Evolutionary conservation across 2,329 filamentous ascomycete genomes (phyloP).

Genomic region (Drechslerella coelobrocha): DNA sequence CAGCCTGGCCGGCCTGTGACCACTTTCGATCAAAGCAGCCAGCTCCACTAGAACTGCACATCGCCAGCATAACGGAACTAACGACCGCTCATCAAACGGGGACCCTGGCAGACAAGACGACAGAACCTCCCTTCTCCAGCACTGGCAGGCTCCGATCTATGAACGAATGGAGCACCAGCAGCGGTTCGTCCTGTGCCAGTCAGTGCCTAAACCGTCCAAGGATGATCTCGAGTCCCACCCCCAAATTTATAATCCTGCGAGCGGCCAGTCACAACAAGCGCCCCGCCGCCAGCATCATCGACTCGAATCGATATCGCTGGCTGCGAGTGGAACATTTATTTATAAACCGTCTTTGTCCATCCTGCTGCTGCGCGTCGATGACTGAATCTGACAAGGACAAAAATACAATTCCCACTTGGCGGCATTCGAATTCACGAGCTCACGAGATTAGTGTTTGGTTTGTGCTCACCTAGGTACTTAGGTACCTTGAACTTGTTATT

Average conservation of each 20-base stretch:
- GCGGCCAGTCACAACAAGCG: too few relatives aligned
- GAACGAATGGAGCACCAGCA: too few relatives aligned
- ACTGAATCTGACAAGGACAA: background rate
- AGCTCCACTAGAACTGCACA: slow-evolving; percentile 6
- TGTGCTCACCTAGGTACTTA: too few relatives aligned
- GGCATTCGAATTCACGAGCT: too few relatives aligned
- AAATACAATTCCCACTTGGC: background rate
- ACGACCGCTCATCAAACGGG: slow-evolving; percentile 18
- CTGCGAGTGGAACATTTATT: background rate
- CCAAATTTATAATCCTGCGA: too few relatives aligned
- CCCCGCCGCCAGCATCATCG: too few relatives aligned
- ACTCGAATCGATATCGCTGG: background rate
- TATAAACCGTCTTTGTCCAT: background rate
- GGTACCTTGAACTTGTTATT: too few relatives aligned
- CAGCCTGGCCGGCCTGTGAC: slow-evolving; percentile 39
- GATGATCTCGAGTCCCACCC: too few relatives aligned
- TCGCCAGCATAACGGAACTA: background rate
- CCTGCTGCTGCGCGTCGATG: background rate
- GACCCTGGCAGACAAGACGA: background rate
- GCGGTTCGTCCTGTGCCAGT: background rate
- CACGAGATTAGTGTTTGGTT: too few relatives aligned
- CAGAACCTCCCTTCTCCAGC: background rate
- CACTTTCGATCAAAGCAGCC: slow-evolving; percentile 17
- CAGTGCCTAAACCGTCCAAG: background rate
- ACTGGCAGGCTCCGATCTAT: background rate